A percentile compares a stretch with the other conserved stretches of the same genome.
Conservation (phyloP, 176 grass and related monocot species). For the Cymbopogon citratus region DNA sequence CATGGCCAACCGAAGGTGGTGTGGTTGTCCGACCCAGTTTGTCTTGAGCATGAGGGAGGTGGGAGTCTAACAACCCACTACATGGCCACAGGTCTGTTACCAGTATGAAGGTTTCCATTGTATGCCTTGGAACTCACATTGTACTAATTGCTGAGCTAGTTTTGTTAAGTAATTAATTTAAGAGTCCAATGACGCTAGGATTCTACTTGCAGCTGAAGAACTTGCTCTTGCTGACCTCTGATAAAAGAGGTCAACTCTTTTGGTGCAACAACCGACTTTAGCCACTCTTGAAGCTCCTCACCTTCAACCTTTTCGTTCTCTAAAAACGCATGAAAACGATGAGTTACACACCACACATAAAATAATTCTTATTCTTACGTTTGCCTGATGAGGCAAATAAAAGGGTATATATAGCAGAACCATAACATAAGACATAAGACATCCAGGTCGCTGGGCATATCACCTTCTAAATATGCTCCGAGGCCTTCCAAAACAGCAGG, state of each 20-base stretch:
- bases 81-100: not conserved
- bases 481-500: conserved; percentile 87
- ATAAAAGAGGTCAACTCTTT: conserved; percentile 73
- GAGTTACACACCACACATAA: not conserved
- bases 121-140: conserved; percentile 10
- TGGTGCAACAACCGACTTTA: conserved; percentile 85
- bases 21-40: not conserved
- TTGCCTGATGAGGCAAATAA: conserved; percentile 9
- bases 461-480: conserved; percentile 98
- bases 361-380: conserved; percentile 4
- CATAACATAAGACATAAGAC: not conserved
- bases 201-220: conserved; percentile 60
- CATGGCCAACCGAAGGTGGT: conserved; percentile 25
- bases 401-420: not conserved
- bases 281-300: conserved; percentile 93
- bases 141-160: conserved; percentile 22
- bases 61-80: not conserved
- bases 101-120: conserved; percentile 7
- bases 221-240: conserved; percentile 50
- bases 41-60: not conserved
- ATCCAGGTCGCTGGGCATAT: not conserved
- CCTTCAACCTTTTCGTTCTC: conserved; percentile 99
- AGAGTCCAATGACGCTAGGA: conserved; percentile 35
- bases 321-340: conserved; percentile 18
- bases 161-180: conserved; percentile 43